Evolutionary conservation across 2,329 filamentous ascomycete species (phyloP), one percentile per base, ranked within the genome.

Genomic region (Trichoderma atroviride): DNA sequence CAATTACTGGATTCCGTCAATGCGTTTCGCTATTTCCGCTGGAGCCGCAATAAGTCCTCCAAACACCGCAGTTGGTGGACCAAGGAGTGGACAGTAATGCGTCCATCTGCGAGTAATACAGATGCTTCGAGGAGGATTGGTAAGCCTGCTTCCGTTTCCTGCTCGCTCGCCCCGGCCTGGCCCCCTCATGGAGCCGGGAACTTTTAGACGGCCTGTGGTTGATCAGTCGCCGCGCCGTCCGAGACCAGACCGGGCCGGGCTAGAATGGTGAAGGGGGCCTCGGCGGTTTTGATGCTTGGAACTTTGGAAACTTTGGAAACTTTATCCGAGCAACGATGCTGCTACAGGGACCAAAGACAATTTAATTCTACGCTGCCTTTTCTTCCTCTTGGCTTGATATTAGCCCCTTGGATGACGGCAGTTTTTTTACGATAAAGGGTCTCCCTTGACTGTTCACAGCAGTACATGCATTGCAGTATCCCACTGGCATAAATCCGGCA

Each of bases 121-220:
- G 40, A 27, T 43, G 40, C 40, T 43, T 43, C 40, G 40, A 43
- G 6, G 40, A 43, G 58, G 65, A 68, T 68, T 68, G 65, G 65
- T 68, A 68, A 68, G 60, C 65, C 53, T 68, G 57, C 16, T 60
- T 53, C 65, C 60, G 65, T 57, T 27, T 55, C 57, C 31, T 68
- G 31, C 65, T 13, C 22, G 57, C 43, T 61, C 55, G 64, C 64
- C 55, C 64, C 64, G 64, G 55, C 55, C 43, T 35, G 53, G 6
- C 33, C 63, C 63, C 53, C 63, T 58, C 64, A 31, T 58, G 27
- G 43, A 37, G 64, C 61, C 53, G 55, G 55, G 64, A 67, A 67
- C 64, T 67, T 67, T 67, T 67, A 67, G 37, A 67, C 64, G 64
- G 64, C 64, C 64, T 67, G 64, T 67, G 64, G 64, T 67, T 67